These are phyloP conservation scores for Apophysomyces ossiformis DNA, from an alignment of 371 early-diverging fungal species.

Conservation along the genomic window DNA sequence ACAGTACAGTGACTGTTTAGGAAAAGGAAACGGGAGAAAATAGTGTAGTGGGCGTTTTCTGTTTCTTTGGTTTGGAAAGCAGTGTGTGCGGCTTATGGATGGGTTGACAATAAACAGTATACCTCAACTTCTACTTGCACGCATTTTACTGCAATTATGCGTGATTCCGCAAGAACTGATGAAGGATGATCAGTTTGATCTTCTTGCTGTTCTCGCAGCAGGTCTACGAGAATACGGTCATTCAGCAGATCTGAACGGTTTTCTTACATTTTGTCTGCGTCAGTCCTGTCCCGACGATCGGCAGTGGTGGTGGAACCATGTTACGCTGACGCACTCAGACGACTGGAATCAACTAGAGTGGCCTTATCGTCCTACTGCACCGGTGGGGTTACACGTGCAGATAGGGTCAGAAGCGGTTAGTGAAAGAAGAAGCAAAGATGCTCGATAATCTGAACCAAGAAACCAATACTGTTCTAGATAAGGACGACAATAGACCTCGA, in stretches of 20 bases:
- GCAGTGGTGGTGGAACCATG: conserved; percentile 24
- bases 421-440: background rate
- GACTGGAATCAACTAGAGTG: conserved; percentile 15
- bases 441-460: background rate
- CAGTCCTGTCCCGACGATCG: conserved; percentile 20
- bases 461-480: background rate
- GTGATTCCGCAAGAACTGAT: conserved; percentile 25
- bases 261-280: conserved; percentile 35
- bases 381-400: conserved; percentile 24
- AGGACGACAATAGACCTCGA: conserved; percentile 1
- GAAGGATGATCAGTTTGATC: conserved; percentile 16
- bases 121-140: conserved; percentile 34
- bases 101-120: conserved; percentile 34
- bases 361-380: conserved; percentile 11
- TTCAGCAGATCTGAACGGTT: conserved; percentile 37
- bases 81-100: conserved; percentile 29
- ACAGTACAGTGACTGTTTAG: background rate
- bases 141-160: conserved; percentile 40
- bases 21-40: background rate
- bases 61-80: background rate
- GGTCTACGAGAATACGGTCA: conserved; percentile 39
- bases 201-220: conserved; percentile 27
- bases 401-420: conserved; percentile 9
- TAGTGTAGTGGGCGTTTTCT: background rate
- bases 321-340: background rate